These are phyloP conservation scores for Luffa acutangula DNA, from an alignment of 306 rosid species.

Conservation along the genomic window DNA sequence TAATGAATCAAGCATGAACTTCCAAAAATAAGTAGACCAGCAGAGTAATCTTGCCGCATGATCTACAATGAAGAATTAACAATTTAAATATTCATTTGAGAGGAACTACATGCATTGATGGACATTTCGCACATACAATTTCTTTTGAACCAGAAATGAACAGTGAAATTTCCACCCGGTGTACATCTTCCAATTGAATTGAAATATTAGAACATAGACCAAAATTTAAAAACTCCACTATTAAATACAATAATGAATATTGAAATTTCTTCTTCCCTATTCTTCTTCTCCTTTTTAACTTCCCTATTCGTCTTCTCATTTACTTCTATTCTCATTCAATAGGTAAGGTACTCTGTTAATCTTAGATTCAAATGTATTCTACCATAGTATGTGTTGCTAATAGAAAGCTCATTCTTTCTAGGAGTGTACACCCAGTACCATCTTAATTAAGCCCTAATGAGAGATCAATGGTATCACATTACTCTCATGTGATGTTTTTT, in stretches of 20 bases:
- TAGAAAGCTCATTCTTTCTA: neutral
- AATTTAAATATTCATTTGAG: neutral
- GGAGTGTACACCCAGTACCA: neutral
- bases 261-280: neutral
- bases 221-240: neutral
- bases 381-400: neutral
- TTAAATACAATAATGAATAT: neutral
- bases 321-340: neutral
- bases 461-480: neutral
- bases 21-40: neutral
- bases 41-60: neutral
- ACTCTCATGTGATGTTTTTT: neutral
- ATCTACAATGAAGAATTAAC: neutral
- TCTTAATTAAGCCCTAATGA: neutral
- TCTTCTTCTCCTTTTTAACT: neutral
- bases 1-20: neutral
- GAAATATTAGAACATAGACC: neutral
- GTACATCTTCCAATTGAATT: neutral
- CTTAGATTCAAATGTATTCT: neutral
- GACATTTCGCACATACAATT: neutral
- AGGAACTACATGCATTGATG: neutral
- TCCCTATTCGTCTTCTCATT: neutral
- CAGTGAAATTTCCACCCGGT: neutral
- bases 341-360: neutral
- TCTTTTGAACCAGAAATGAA: neutral